Percentiles rank a stretch among this genome's conserved stretches.
Conservation (phyloP, 2,329 filamentous ascomycete genomes). For the Thelonectria blattea region DNA sequence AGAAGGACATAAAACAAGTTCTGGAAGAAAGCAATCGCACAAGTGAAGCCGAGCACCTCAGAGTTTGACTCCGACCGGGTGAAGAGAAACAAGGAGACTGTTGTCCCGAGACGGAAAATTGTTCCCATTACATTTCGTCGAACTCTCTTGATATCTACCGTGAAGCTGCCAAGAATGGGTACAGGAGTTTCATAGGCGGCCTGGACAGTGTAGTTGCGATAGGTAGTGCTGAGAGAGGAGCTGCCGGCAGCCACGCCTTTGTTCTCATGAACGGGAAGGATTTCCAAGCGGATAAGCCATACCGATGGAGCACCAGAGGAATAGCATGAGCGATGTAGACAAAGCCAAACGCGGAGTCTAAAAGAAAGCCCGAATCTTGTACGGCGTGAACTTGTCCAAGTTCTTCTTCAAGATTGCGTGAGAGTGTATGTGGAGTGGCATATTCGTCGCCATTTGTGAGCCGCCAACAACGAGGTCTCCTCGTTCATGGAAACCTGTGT, state of each 20-base stretch:
- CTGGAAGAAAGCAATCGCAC: constrained; percentile 34
- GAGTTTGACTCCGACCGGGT: constrained; percentile 14
- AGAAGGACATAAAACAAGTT: constrained; percentile 31
- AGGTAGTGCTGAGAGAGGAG: constrained; percentile 2
- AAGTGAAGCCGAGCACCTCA: constrained; percentile 28
- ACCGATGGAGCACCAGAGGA: constrained; percentile 65
- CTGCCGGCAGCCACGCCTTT: constrained; percentile 27
- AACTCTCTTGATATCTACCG: constrained; percentile 28
- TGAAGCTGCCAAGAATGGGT: constrained; percentile 28
- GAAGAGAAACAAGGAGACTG: constrained; percentile 31
- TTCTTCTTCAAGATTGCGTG: constrained; percentile 16
- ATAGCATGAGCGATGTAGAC: constrained; percentile 59
- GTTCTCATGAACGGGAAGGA: constrained; percentile 46
- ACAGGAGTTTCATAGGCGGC: constrained; percentile 32
- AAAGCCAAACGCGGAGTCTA: constrained; percentile 57
- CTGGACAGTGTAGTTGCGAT: constrained; percentile 33
- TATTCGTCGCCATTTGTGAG: neutral
- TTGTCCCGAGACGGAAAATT: constrained; percentile 27
- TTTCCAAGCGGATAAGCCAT: constrained; percentile 63
- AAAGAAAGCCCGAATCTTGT: constrained; percentile 62
- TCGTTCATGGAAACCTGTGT: constrained; percentile 8
- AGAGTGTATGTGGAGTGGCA: neutral
- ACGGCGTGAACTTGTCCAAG: constrained; percentile 56
- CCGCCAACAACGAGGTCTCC: neutral
- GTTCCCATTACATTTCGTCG: constrained; percentile 31